phyloP scores from a whole-genome alignment of 176 grass and related monocot species.

The Eremochloa ophiuroides region DNA sequence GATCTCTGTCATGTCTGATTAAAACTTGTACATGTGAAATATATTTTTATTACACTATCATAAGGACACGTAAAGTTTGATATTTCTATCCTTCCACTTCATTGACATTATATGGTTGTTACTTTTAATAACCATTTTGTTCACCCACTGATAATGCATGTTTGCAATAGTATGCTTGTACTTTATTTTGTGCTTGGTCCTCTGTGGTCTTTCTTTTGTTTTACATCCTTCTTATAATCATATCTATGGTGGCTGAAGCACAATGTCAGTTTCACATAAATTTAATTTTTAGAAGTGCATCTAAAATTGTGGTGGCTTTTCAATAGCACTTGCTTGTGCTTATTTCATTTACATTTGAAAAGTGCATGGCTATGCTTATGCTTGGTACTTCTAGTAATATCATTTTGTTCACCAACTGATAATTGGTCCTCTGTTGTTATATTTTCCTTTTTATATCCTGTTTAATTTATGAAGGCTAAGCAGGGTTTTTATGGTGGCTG shows the following conservation, averaged over 20 bases:
- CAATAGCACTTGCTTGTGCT: neutral
- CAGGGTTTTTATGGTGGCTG: neutral
- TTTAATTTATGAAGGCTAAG: neutral
- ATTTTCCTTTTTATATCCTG: neutral
- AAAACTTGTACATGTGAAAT: neutral
- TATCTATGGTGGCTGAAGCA: neutral
- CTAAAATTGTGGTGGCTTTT: neutral
- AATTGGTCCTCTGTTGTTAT: neutral
- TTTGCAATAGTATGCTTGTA: neutral
- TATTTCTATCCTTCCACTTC: neutral
- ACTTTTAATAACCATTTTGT: neutral
- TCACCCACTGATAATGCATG: neutral
- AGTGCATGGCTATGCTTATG: neutral
- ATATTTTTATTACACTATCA: neutral
- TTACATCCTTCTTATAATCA: neutral
- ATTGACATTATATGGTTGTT: neutral
- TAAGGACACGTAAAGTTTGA: neutral
- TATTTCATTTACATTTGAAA: neutral
- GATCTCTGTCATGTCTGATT: neutral
- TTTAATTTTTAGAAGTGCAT: neutral
- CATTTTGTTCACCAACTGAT: neutral
- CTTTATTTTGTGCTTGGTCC: neutral
- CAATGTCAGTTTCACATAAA: neutral
- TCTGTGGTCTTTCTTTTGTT: neutral
- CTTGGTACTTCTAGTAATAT: neutral